Base-by-base conservation (phyloP, 1,139 yeast genomes). In the Yamadazyma oceani region DNA sequence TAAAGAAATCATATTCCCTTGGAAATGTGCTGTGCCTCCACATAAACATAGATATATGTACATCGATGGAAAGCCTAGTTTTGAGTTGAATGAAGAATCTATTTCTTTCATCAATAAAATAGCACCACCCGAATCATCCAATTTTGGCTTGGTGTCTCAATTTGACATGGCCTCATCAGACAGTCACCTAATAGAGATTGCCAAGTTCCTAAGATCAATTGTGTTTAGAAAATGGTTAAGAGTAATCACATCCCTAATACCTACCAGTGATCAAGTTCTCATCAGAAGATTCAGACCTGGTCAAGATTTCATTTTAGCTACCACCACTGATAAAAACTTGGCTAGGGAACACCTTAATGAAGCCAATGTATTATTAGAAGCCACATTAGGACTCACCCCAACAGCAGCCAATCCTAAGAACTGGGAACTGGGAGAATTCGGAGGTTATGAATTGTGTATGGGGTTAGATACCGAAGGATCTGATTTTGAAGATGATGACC, bases 361-460 rank as follows among this genome's bases (percentile, higher is more conserved):
- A 31, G 52, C 80, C 39, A 82, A 82, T 41, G 77, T 73, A 1
- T 54, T 78, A 13, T 56, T 80, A 27, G 84, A 79, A 46, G 94
- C 90, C 3, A 85, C 95, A 0, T 60, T 89, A 39, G 78, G 81
- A 38, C 58, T 88, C 40, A 90, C 96, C 0, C 95, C 95, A 2
- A 80, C 87, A 3, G 76, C 76, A 2, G 25, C 17, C 3, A 42
- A 58, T 33, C 54, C 62, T 3, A 72, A 72, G 48, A 86, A 85
- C 41, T 87, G 96, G 96, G 87, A 79, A 42, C 74, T 78, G 38
- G 97, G 96, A 13, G 96, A 87, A 51, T 68, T 72, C 41, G 99
- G 99, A 26, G 99, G 97, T 1, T 94, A 94, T 61, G 97, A 92
- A 53, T 68, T 94, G 37, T 85, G 94, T 54, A 85, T 94, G 94